phyloP scores from a whole-genome alignment of 805 yeast genomes.

The Starmerella cellae region DNA sequence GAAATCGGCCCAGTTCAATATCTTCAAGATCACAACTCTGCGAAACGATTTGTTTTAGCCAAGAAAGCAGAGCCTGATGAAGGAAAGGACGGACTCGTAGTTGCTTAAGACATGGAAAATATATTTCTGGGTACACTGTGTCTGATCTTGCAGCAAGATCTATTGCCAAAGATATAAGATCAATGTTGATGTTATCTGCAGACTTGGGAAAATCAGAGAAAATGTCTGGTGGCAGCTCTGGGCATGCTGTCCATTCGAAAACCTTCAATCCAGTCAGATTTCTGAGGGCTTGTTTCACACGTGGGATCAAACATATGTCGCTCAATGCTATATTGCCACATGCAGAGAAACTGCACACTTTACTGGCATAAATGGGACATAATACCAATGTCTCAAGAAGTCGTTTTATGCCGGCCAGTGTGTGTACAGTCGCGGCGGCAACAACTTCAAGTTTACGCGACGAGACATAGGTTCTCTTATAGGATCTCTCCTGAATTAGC shows the following conservation, averaged over 20 bases:
- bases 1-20: conserved; percentile 18
- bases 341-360: conserved; percentile 18
- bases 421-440: conserved; percentile 23
- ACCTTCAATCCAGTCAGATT: conserved; percentile 17
- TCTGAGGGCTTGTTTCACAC: conserved; percentile 17
- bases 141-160: conserved; percentile 19
- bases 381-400: conserved; percentile 21
- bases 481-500: conserved; percentile 15
- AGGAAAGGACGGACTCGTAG: conserved; percentile 22
- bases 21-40: conserved; percentile 15
- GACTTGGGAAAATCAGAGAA: conserved; percentile 18
- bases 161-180: conserved; percentile 13
- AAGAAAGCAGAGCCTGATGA: conserved; percentile 14
- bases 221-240: conserved; percentile 24
- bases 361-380: conserved; percentile 10
- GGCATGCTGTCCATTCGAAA: conserved; percentile 27
- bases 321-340: conserved; percentile 21
- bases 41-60: conserved; percentile 16
- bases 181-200: background rate
- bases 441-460: background rate
- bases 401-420: conserved; percentile 25
- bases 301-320: conserved; percentile 20
- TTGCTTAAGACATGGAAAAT: conserved; percentile 15
- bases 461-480: background rate
- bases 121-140: conserved; percentile 14